Evolutionary conservation across 108 stramenopile genomes (phyloP).

Genomic region (Hondaea fermentalgiana): DNA sequence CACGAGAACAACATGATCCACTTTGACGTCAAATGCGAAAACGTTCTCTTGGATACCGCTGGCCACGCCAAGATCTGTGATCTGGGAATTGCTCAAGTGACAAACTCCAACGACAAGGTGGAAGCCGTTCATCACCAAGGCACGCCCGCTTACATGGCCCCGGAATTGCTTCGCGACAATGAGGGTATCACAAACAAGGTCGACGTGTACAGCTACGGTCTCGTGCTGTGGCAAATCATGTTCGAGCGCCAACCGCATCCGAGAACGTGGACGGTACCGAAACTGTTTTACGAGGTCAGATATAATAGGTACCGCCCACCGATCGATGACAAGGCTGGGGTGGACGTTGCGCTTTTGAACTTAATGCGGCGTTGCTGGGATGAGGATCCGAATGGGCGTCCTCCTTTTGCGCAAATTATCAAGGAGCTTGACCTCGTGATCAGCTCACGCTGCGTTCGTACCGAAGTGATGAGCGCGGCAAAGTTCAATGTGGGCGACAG

Average conservation of each 20-base stretch:
- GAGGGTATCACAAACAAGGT: background rate
- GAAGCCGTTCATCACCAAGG: background rate
- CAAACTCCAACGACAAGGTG: background rate
- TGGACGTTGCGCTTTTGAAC: background rate
- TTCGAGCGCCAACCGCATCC: background rate
- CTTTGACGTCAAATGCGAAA: background rate
- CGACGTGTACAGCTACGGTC: constrained; percentile 2
- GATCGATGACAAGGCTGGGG: background rate
- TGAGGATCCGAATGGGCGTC: background rate
- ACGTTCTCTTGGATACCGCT: background rate
- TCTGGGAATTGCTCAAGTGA: background rate
- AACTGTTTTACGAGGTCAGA: background rate
- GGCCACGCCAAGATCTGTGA: background rate
- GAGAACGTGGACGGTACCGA: background rate
- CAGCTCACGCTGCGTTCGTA: background rate
- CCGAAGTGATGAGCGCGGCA: background rate
- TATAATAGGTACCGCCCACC: background rate
- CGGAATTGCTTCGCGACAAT: background rate
- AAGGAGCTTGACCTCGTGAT: background rate
- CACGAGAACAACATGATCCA: constrained; percentile 1
- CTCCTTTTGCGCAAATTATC: background rate
- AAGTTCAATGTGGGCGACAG: background rate
- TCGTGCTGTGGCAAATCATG: background rate
- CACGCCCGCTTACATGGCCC: constrained; percentile 3
- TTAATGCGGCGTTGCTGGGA: background rate